Percentiles rank a stretch among this genome's conserved stretches.
Conservation (phyloP, 371 early-diverging fungal species). For the Zychaea mexicana region DNA sequence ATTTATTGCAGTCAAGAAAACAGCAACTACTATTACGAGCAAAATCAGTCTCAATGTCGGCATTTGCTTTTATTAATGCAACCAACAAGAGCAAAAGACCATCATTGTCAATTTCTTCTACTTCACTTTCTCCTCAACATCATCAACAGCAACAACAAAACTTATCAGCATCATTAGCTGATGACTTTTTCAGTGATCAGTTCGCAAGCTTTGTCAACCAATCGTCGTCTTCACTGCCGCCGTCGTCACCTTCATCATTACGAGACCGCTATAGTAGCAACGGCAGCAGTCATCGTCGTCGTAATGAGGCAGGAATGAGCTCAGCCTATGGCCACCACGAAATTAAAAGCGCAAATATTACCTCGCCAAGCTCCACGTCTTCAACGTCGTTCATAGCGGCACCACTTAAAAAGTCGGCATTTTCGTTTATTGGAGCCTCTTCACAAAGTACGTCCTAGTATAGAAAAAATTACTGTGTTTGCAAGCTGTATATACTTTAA, state of each 20-base stretch:
- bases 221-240: not conserved
- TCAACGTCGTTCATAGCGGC: not conserved
- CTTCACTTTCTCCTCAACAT: not conserved
- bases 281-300: not conserved
- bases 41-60: slow-evolving; percentile 2
- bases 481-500: too few relatives aligned
- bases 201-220: slow-evolving; percentile 17
- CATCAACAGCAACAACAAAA: not conserved
- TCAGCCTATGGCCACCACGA: not conserved
- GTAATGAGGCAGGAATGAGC: too few relatives aligned
- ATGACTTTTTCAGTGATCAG: slow-evolving; percentile 11
- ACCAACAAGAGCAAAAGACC: not conserved
- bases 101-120: too few relatives aligned
- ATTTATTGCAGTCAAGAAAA: too few relatives aligned
- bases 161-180: slow-evolving; percentile 11
- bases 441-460: too few relatives aligned
- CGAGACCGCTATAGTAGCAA: not conserved
- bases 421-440: slow-evolving; percentile 3
- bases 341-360: too few relatives aligned
- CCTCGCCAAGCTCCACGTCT: not conserved
- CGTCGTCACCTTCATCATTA: not conserved
- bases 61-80: slow-evolving; percentile 12
- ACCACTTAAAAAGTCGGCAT: not conserved
- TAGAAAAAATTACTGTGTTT: too few relatives aligned
- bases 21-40: too few relatives aligned